Percentiles rank a stretch among this genome's conserved stretches.
Evolutionary conservation across 78 protist species (phyloP).

Genomic region (Chrysochromulina tobinii): DNA sequence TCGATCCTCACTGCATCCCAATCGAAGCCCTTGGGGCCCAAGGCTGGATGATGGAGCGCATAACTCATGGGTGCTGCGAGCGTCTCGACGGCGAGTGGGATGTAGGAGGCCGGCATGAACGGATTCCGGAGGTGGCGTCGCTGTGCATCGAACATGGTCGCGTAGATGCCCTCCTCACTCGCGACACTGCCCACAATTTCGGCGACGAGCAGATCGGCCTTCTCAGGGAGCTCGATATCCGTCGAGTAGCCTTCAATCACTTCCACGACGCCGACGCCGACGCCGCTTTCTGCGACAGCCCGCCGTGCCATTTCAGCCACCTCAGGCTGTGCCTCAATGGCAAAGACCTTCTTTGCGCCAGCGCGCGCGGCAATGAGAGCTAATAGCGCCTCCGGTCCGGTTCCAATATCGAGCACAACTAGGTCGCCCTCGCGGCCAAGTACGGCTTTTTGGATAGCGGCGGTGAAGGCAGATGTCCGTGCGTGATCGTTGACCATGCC

Average conservation of each 20-base stretch:
- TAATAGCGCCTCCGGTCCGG: slow-evolving; percentile 37
- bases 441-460: too few relatives aligned
- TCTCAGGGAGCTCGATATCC: neutral
- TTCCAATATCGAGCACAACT: slow-evolving; percentile 24
- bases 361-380: slow-evolving; percentile 43
- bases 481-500: too few relatives aligned
- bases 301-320: neutral
- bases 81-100: neutral
- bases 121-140: neutral
- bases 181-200: slow-evolving; percentile 34
- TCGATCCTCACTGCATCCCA: too few relatives aligned
- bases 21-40: too few relatives aligned
- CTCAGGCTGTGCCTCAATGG: slow-evolving; percentile 19
- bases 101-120: neutral
- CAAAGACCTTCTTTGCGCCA: slow-evolving; percentile 26
- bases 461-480: too few relatives aligned
- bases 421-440: neutral
- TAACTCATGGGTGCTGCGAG: neutral
- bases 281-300: neutral
- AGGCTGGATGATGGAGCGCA: neutral
- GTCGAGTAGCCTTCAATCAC: slow-evolving; percentile 27
- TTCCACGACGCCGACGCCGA: neutral
- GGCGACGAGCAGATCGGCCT: slow-evolving; percentile 15
- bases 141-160: slow-evolving; percentile 22
- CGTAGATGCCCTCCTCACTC: slow-evolving; percentile 6